Evolutionary conservation across 768 basidiomycete genomes (phyloP).

Genomic region (Boletus insuetus): DNA sequence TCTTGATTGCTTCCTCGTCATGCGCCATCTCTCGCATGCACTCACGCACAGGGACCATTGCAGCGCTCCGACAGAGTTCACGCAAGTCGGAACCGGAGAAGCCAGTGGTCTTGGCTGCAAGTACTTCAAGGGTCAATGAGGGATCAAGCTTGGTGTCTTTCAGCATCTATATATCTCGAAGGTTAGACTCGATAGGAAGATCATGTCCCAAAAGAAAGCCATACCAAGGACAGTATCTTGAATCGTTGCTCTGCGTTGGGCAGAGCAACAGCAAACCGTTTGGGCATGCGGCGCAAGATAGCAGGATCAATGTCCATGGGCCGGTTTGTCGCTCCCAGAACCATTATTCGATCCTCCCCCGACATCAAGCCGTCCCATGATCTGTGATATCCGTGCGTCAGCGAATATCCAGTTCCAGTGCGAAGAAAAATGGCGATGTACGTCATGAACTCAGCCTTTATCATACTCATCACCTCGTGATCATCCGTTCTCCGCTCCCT

Average conservation of each 20-base stretch:
- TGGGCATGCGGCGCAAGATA: slow-evolving; percentile 95
- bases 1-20: slow-evolving; percentile 48
- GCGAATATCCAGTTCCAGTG: background rate
- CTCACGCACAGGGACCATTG: slow-evolving; percentile 89
- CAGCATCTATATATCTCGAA: slow-evolving; percentile 61
- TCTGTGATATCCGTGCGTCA: slow-evolving; percentile 35
- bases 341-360: slow-evolving; percentile 75
- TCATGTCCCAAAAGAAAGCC: slow-evolving; percentile 13
- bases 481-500: slow-evolving; percentile 84
- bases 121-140: slow-evolving; percentile 53
- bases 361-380: slow-evolving; percentile 95
- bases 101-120: slow-evolving; percentile 71
- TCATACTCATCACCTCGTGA: slow-evolving; percentile 98
- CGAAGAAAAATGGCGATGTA: slow-evolving; percentile 35
- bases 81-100: slow-evolving; percentile 88
- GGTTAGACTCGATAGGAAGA: background rate
- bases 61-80: slow-evolving; percentile 90
- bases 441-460: slow-evolving; percentile 97
- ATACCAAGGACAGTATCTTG: slow-evolving; percentile 79
- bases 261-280: slow-evolving; percentile 83
- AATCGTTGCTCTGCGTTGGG: slow-evolving; percentile 76
- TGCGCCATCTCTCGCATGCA: slow-evolving; percentile 56
- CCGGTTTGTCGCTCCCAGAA: slow-evolving; percentile 93
- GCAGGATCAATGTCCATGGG: slow-evolving; percentile 89
- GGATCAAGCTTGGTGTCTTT: slow-evolving; percentile 67